Evolutionary conservation across 768 basidiomycete genomes (phyloP).

Genomic region (Termitomyces sp.): DNA sequence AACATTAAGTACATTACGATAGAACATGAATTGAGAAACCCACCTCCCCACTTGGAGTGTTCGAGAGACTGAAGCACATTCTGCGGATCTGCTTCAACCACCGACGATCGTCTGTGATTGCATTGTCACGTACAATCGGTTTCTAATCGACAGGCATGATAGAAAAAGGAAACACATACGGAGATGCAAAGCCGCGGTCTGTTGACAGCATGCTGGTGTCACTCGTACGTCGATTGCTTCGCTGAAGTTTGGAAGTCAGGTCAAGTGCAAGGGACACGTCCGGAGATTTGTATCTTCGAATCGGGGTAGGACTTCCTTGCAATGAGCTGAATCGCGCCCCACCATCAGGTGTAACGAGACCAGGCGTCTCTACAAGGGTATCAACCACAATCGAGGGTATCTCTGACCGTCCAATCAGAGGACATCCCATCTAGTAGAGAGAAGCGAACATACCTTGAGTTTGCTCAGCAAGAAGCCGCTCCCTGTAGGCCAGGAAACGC

Average conservation of each 20-base stretch:
- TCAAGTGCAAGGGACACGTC: slow-evolving; percentile 45
- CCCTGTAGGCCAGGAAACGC: slow-evolving; percentile 51
- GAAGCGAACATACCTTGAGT: slow-evolving; percentile 30
- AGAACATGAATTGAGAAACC: slow-evolving; percentile 17
- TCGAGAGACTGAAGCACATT: slow-evolving; percentile 54
- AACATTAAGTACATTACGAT: slow-evolving; percentile 1
- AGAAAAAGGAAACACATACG: slow-evolving; percentile 24
- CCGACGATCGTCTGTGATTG: slow-evolving; percentile 28
- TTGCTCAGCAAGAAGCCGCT: slow-evolving; percentile 31
- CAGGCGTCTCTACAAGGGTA: slow-evolving; percentile 44
- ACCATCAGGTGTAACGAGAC: slow-evolving; percentile 28
- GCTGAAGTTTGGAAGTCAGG: slow-evolving; percentile 40
- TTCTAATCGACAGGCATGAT: neutral
- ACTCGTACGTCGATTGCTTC: slow-evolving; percentile 48
- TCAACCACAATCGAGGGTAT: slow-evolving; percentile 73
- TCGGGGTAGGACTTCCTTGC: slow-evolving; percentile 35
- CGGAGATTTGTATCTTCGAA: slow-evolving; percentile 29
- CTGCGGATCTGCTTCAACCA: slow-evolving; percentile 38
- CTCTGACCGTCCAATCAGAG: slow-evolving; percentile 28
- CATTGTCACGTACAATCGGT: slow-evolving; percentile 2
- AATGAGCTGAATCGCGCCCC: slow-evolving; percentile 12
- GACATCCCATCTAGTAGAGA: neutral
- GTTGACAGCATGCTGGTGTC: slow-evolving; percentile 56
- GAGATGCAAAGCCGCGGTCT: slow-evolving; percentile 40
- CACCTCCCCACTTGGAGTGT: slow-evolving; percentile 70